phyloP scores from a whole-genome alignment of 208 protist species.

The Trypanosoma theileri region DNA sequence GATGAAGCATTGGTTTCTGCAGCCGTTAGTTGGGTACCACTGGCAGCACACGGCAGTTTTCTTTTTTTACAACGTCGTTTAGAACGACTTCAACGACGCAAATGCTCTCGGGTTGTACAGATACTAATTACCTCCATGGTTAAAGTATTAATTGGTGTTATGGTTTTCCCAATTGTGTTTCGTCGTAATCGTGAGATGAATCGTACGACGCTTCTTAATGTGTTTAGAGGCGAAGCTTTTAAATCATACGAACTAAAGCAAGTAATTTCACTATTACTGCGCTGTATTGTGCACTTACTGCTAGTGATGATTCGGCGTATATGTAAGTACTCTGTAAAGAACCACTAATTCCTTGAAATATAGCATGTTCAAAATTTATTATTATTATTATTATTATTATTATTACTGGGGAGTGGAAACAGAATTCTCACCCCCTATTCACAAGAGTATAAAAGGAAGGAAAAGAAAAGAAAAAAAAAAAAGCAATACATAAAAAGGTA shows the following conservation, averaged over 20 bases:
- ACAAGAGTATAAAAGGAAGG: not conserved
- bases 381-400: not conserved
- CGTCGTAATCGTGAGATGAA: conserved; percentile 57
- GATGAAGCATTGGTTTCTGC: conserved; percentile 60
- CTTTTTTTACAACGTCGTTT: conserved; percentile 41
- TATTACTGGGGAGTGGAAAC: not conserved
- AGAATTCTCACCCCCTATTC: not conserved
- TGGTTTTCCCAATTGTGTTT: conserved; percentile 68
- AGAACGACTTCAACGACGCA: conserved; percentile 33
- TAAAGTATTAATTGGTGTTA: conserved; percentile 55
- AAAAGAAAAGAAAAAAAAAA: not conserved
- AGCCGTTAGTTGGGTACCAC: conserved; percentile 41
- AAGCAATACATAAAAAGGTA: not conserved
- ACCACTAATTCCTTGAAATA: not conserved
- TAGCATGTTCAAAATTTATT: conserved; percentile 7
- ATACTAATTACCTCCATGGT: conserved; percentile 46
- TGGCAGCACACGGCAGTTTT: conserved; percentile 37
- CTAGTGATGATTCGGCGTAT: conserved; percentile 31
- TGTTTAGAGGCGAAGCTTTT: conserved; percentile 51
- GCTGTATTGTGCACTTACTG: conserved; percentile 39
- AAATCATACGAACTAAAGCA: conserved; percentile 62
- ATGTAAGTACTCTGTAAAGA: conserved; percentile 2
- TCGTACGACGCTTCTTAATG: conserved; percentile 38
- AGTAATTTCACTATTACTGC: conserved; percentile 47
- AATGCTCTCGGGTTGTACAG: conserved; percentile 34